Percentiles rank a stretch among this genome's conserved stretches.
phyloP scores from a whole-genome alignment of 306 rosid species.

The Sicyos baderoa region DNA sequence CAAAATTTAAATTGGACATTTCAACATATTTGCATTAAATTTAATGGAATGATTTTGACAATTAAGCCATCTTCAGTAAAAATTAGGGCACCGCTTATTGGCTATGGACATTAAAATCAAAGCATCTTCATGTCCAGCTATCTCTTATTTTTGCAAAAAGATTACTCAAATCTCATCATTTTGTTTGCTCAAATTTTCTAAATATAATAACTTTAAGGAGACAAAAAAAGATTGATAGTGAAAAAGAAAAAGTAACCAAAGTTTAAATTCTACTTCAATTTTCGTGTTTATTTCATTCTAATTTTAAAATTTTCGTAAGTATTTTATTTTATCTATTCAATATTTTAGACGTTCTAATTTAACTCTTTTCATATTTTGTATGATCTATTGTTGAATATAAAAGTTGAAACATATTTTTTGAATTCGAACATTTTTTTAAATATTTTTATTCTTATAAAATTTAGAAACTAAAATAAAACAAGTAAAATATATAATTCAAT shows the following conservation, averaged over 20 bases:
- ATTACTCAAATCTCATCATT: constrained; percentile 3
- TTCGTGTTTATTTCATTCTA: background rate
- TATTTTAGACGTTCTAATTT: too few relatives aligned
- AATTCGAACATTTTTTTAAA: too few relatives aligned
- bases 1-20: too few relatives aligned
- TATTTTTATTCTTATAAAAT: too few relatives aligned
- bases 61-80: background rate
- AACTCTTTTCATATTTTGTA: too few relatives aligned
- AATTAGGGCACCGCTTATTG: background rate
- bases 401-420: too few relatives aligned
- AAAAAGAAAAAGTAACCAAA: background rate
- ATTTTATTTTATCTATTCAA: background rate
- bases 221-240: background rate
- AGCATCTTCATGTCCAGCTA: background rate
- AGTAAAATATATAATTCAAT: too few relatives aligned
- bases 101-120: background rate
- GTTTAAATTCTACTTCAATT: background rate
- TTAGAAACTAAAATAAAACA: too few relatives aligned
- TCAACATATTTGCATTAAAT: too few relatives aligned
- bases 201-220: constrained; percentile 5
- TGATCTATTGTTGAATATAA: too few relatives aligned
- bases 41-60: background rate
- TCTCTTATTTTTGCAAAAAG: background rate
- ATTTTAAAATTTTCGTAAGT: background rate
- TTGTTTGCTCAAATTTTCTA: background rate